A percentile compares a stretch with the other conserved stretches of the same genome.
phyloP scores from a whole-genome alignment of 768 basidiomycete species.

The Rickenella mellea region DNA sequence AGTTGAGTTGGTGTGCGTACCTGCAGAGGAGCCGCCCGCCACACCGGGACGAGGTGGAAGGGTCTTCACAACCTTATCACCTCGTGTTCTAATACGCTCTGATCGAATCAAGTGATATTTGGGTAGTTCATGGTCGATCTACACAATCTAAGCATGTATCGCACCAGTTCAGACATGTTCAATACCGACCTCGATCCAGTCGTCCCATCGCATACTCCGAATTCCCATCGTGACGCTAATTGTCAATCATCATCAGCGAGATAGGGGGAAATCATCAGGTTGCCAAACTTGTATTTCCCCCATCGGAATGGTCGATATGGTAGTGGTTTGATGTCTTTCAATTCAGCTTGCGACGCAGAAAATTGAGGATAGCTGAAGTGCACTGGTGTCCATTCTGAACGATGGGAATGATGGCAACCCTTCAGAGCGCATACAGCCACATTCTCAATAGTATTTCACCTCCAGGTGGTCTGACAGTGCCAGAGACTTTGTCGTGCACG shows the following conservation, averaged over 20 bases:
- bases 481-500: not conserved
- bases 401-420: too few relatives aligned
- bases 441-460: too few relatives aligned
- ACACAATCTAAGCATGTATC: not conserved
- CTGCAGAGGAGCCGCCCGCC: constrained; percentile 20
- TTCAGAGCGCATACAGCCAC: too few relatives aligned
- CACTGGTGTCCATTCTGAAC: not conserved
- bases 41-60: constrained; percentile 35
- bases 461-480: too few relatives aligned
- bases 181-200: constrained; percentile 62
- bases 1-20: constrained; percentile 12
- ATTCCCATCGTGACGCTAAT: constrained; percentile 62
- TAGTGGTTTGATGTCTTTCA: constrained; percentile 9
- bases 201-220: constrained; percentile 54
- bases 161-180: not conserved
- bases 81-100: constrained; percentile 44
- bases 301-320: constrained; percentile 17
- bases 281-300: constrained; percentile 6
- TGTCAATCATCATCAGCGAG: not conserved
- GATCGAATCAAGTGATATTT: constrained; percentile 47
- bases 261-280: not conserved
- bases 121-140: constrained; percentile 52
- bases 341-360: not conserved
- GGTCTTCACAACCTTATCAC: constrained; percentile 36
- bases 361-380: constrained; percentile 4